Conservation (phyloP, 768 basidiomycete genomes). For the Dictyophora rubrovolvata region DNA sequence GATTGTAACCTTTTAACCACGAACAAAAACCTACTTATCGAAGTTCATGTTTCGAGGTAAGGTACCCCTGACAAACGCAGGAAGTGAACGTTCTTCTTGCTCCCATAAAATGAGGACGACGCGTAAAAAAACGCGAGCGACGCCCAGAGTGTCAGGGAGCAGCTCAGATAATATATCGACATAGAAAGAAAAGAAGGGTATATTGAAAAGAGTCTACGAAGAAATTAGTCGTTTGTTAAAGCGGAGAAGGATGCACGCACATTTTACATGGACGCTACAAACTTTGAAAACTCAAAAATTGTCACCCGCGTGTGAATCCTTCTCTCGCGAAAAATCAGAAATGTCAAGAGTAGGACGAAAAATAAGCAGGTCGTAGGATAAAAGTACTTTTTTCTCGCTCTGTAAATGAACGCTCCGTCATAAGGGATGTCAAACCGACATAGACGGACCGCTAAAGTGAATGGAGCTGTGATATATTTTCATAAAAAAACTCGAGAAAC, state of each 20-base stretch:
- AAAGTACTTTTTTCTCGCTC: conserved; percentile 63
- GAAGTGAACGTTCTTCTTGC: conserved; percentile 42
- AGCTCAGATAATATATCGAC: conserved; percentile 6
- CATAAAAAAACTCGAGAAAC: neutral
- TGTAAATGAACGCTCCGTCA: conserved; percentile 75
- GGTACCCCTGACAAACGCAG: neutral
- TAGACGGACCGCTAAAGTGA: conserved; percentile 74
- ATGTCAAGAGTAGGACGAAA: conserved; percentile 30
- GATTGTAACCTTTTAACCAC: no score
- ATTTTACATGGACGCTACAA: neutral
- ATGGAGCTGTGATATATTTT: conserved; percentile 34
- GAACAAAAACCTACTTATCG: no score
- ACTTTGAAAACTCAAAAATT: conserved; percentile 14
- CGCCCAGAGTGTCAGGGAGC: conserved; percentile 98
- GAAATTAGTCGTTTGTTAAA: neutral
- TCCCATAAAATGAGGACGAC: conserved; percentile 96
- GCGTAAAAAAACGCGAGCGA: conserved; percentile 53
- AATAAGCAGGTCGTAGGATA: conserved; percentile 23
- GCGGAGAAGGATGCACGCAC: neutral
- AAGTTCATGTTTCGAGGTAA: neutral
- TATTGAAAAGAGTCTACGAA: neutral
- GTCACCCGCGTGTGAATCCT: conserved; percentile 47
- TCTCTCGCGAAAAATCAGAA: conserved; percentile 22
- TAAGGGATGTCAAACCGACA: conserved; percentile 33
- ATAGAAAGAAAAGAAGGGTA: neutral